Evolutionary conservation across 1,284 basidiomycete species (phyloP), one percentile per base, ranked within the genome.

Genomic region (Salmacisia buchloeana): DNA sequence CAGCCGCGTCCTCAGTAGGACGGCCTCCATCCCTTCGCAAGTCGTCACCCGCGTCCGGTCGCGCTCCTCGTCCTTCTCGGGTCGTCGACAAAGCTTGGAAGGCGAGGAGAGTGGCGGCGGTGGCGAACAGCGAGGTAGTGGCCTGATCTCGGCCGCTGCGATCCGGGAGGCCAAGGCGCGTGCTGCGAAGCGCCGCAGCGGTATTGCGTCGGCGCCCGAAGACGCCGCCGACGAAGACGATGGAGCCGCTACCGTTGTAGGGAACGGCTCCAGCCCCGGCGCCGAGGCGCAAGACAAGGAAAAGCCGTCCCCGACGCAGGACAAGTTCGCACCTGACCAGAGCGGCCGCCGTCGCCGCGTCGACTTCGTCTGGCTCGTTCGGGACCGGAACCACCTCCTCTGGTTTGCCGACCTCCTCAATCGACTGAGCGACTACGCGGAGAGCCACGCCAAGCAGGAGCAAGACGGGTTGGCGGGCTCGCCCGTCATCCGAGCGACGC

Each of bases 391-490:
- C 21, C 25, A 58, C 9, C 33, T 63, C 9, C 58, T 63, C n/a
- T 63, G 62, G 62, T 61, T 63, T 41, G 49, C 59, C 25, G 54
- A 58, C 38, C 60, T 63, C 29, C 58, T 63, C n/a, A 63, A 63
- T 27, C 56, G 58, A 18, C 29, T 35, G 18, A n/a, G 25, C 31
- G 54, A 52, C 12, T 23, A 23, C n/a, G 57, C 45, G 5, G 33
- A 18, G 23, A 5, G 7, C 6, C 41, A 43, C 23, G 18, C 18
- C 41, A 43, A 43, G 41, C 41, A 43, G 15, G 18, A 12, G 23
- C 10, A 43, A n/a, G 7, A 9, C 1, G 41, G 10, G n/a, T n/a
- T n/a, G n/a, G n/a, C n/a, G n/a, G n/a, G n/a, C n/a, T n/a, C n/a
- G n/a, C n/a, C n/a, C n/a, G n/a, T n/a, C n/a, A n/a, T n/a, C n/a